Conservation (phyloP, 2,329 filamentous ascomycete genomes). For the Neodidymelliopsis sp. region DNA sequence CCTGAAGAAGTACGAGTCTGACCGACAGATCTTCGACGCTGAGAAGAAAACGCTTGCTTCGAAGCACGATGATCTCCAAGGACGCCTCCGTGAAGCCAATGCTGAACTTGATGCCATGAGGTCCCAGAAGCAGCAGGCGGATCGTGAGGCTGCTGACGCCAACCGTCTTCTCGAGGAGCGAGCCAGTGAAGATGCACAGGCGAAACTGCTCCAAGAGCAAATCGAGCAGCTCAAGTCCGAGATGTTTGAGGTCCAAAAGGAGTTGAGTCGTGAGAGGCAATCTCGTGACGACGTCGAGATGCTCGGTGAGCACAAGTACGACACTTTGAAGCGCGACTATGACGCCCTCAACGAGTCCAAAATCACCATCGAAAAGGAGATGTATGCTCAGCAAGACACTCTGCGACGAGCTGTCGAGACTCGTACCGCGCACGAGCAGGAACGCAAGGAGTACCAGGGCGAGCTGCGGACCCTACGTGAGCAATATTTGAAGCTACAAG, state of each 20-base stretch:
- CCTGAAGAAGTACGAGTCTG: constrained; percentile 81
- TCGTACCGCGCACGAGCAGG: constrained; percentile 78
- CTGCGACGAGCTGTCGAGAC: constrained; percentile 86
- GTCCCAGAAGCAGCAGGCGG: constrained; percentile 81
- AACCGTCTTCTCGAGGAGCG: constrained; percentile 86
- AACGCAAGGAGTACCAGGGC: constrained; percentile 86
- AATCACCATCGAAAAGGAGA: constrained; percentile 96
- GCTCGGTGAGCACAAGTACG: constrained; percentile 86
- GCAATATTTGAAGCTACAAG: constrained; percentile 84
- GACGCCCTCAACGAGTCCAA: constrained; percentile 90
- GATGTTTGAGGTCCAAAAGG: constrained; percentile 83
- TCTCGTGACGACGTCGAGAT: constrained; percentile 93
- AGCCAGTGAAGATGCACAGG: constrained; percentile 87
- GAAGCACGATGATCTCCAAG: constrained; percentile 81
- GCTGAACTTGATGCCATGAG: constrained; percentile 87
- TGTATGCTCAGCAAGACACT: constrained; percentile 94
- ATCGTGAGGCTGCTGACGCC: constrained; percentile 88
- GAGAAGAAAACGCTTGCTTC: constrained; percentile 74
- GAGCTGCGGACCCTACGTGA: constrained; percentile 84
- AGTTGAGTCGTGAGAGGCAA: constrained; percentile 89
- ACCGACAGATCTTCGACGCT: constrained; percentile 78
- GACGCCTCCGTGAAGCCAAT: constrained; percentile 81
- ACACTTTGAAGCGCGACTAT: constrained; percentile 82
- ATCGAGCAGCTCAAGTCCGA: constrained; percentile 86
- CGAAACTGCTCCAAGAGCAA: constrained; percentile 85